Evolutionary conservation across 352 stramenopile genomes (phyloP).

Genomic region (Globisporangium okanoganense): DNA sequence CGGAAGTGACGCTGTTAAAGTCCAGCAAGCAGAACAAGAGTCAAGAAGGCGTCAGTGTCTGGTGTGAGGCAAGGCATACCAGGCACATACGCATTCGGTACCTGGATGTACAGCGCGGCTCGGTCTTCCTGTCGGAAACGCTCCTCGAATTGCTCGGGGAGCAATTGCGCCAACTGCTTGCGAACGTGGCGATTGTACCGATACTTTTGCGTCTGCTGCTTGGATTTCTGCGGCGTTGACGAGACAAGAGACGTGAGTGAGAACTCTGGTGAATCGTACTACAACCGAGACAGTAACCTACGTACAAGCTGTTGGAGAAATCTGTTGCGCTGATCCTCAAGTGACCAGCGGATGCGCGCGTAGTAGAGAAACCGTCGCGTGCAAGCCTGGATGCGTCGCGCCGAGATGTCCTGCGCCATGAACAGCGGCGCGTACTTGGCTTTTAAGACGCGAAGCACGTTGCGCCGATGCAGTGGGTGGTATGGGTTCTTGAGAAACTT

Average conservation of each 20-base stretch:
- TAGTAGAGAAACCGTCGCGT: constrained; percentile 38
- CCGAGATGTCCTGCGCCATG: constrained; percentile 50
- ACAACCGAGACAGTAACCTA: background rate
- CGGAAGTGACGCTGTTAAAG: constrained; percentile 37
- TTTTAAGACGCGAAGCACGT: constrained; percentile 29
- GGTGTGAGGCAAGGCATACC: background rate
- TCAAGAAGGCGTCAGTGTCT: background rate
- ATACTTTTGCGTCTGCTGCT: constrained; percentile 62
- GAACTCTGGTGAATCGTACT: background rate
- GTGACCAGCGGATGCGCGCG: constrained; percentile 38
- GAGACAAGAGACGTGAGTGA: background rate
- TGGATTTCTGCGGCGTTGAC: constrained; percentile 26
- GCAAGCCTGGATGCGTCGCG: constrained; percentile 39
- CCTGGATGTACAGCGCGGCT: constrained; percentile 34
- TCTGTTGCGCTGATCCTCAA: constrained; percentile 27
- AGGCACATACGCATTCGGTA: constrained; percentile 1
- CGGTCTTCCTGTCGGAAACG: constrained; percentile 43
- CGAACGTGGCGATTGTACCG: constrained; percentile 57
- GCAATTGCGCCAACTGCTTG: constrained; percentile 33
- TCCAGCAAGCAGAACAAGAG: background rate
- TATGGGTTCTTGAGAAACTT: constrained; percentile 39
- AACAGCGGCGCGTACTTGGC: constrained; percentile 53
- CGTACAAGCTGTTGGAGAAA: constrained; percentile 40
- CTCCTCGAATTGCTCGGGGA: constrained; percentile 39
- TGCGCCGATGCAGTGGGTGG: constrained; percentile 28